Percentiles rank a stretch among this genome's conserved stretches.
phyloP scores from a whole-genome alignment of 164 flowering plant genomes.

The Hamamelis virginiana region DNA sequence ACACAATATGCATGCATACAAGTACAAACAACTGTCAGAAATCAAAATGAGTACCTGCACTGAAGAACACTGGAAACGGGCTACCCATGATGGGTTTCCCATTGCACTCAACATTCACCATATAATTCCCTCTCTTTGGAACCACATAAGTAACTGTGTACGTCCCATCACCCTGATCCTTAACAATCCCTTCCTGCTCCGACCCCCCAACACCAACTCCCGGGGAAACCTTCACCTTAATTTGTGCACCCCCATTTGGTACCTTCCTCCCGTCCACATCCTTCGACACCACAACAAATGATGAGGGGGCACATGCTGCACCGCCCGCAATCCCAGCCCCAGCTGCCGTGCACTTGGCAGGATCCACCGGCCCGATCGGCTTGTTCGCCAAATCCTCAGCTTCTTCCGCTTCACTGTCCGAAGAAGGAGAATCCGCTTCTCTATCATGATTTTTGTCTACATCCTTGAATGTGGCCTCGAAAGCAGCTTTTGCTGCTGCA shows the following conservation, averaged over 20 bases:
- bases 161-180: conserved; percentile 88
- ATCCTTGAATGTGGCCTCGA: conserved; percentile 92
- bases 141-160: conserved; percentile 87
- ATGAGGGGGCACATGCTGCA: conserved; percentile 67
- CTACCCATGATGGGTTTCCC: conserved; percentile 92
- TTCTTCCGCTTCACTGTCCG: conserved; percentile 75
- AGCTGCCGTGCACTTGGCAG: conserved; percentile 79
- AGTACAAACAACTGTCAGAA: neutral
- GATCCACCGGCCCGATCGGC: conserved; percentile 91
- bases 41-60: conserved; percentile 49
- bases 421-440: conserved; percentile 25
- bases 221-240: conserved; percentile 76
- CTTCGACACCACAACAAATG: conserved; percentile 74
- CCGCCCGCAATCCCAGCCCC: conserved; percentile 96
- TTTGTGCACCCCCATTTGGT: conserved; percentile 60
- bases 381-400: conserved; percentile 45
- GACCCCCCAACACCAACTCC: conserved; percentile 92
- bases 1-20: neutral
- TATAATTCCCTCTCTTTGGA: conserved; percentile 91
- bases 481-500: conserved; percentile 98
- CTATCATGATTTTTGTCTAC: conserved; percentile 37
- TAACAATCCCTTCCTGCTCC: conserved; percentile 90
- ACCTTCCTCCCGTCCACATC: conserved; percentile 85
- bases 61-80: conserved; percentile 95
- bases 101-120: conserved; percentile 87